A percentile compares a stretch with the other conserved stretches of the same genome.
Evolutionary conservation across 164 flowering plant genomes (phyloP).

Genomic region (Hamamelis virginiana): DNA sequence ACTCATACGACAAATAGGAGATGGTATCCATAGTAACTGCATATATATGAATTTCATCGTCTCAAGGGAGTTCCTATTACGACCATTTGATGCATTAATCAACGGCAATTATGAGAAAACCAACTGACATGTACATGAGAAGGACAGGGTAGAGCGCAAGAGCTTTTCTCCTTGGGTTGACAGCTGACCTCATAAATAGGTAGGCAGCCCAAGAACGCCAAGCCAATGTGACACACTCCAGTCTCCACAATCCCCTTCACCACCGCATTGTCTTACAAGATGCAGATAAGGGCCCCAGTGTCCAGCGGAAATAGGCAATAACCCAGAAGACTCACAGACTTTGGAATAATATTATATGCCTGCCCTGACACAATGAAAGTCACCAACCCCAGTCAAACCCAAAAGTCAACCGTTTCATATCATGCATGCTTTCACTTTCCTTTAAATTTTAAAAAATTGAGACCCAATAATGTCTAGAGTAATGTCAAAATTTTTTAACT

Average conservation of each 20-base stretch:
- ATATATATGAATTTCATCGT: too few relatives aligned
- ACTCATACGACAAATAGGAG: too few relatives aligned
- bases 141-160: slow-evolving; percentile 95
- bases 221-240: slow-evolving; percentile 77
- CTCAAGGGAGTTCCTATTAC: too few relatives aligned
- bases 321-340: slow-evolving; percentile 91
- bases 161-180: slow-evolving; percentile 92
- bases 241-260: slow-evolving; percentile 73
- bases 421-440: too few relatives aligned
- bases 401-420: too few relatives aligned
- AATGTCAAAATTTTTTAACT: too few relatives aligned
- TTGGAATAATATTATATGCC: slow-evolving; percentile 95
- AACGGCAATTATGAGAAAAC: slow-evolving; percentile 94
- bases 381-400: not conserved
- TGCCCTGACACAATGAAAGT: slow-evolving; percentile 58
- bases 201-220: slow-evolving; percentile 99
- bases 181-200: slow-evolving; percentile 99
- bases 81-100: slow-evolving; percentile 32
- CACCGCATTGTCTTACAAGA: slow-evolving; percentile 81
- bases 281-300: slow-evolving; percentile 80
- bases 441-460: too few relatives aligned
- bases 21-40: too few relatives aligned
- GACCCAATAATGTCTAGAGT: too few relatives aligned
- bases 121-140: slow-evolving; percentile 96
- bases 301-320: slow-evolving; percentile 93